Evolutionary conservation across 225 moss, liverwort and hornwort species (phyloP), one percentile per base, ranked within the genome.

Genomic region (Sphagnum tenellum): DNA sequence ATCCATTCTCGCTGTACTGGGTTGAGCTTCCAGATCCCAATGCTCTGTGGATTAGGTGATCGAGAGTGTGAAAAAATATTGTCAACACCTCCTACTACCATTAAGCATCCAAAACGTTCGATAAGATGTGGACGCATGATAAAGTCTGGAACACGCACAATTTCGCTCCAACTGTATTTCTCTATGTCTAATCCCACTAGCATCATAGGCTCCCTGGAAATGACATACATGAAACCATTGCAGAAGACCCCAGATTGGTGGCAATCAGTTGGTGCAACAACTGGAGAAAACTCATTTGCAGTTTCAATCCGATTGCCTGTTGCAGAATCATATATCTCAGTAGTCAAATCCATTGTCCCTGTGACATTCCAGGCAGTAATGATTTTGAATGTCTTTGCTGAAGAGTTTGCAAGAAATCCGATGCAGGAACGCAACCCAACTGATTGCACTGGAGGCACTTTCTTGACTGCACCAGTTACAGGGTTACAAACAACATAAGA

Each of bases 21-120:
- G 9, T 70, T 56, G 56, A 70, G 12, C 48, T 50, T 64, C 70
- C 70, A 70, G n/a, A 70, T 57, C n/a, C 70, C 70, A 48, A 70
- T 63, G 3, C 62, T 44, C 57, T 70, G 70, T 49, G 70, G 70
- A 55, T 56, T 70, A 9, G 70, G 70, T 12, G 4, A 49, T 44
- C 70, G 14, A 2, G 48, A 44, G 11, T 14, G 57, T 12, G 70
- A 56, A 49, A 11, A 63, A 29, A 70, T 57, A n/a, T 70, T 70
- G 56, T 70, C 70, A 49, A 70, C 62, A 13, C 70, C 70, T 5
- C 70, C 70, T 7, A 70, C 63, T 7, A 70, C 56, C 29, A 54
- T 47, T 9, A 70, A 57, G 47, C 49, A 11, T 44, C 70, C 70
- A 48, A 63, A 44, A 5, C 70, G 56, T 56, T 70, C 63, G n/a